phyloP scores from a whole-genome alignment of 805 yeast species.

The Wickerhamiella nectarea region DNA sequence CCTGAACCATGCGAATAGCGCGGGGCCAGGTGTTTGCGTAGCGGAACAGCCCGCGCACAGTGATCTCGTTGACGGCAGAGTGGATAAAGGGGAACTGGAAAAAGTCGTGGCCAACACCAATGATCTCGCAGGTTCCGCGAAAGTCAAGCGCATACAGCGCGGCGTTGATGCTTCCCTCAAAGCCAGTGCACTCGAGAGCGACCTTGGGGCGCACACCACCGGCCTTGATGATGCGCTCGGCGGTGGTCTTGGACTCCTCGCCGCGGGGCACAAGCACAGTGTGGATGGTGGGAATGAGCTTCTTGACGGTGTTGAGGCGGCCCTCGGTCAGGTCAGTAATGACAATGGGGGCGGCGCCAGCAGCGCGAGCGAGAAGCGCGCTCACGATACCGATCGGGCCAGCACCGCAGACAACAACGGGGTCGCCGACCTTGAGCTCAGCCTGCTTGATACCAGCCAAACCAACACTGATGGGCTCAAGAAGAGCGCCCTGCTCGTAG shows the following conservation, averaged over 20 bases:
- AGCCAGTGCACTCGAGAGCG: constrained; percentile 43
- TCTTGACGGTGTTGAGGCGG: constrained; percentile 36
- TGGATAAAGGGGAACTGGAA: constrained; percentile 44
- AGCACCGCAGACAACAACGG: constrained; percentile 39
- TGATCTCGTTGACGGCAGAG: constrained; percentile 38
- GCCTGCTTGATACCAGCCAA: constrained; percentile 39
- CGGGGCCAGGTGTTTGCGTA: constrained; percentile 46
- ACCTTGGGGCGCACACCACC: constrained; percentile 34
- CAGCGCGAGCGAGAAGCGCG: constrained; percentile 36
- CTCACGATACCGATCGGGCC: constrained; percentile 47
- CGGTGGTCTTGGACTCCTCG: constrained; percentile 27
- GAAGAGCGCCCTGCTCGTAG: constrained; percentile 40
- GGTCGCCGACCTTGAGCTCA: constrained; percentile 36
- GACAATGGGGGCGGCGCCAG: constrained; percentile 40
- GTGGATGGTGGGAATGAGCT: constrained; percentile 33
- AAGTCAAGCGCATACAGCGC: constrained; percentile 35
- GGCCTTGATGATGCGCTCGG: constrained; percentile 23
- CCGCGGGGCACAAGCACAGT: constrained; percentile 33
- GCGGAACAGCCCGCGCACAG: constrained; percentile 38
- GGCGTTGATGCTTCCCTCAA: constrained; percentile 35
- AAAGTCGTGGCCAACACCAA: constrained; percentile 39
- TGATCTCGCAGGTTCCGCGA: constrained; percentile 34
- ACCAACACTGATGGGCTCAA: constrained; percentile 43
- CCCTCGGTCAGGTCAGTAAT: constrained; percentile 36
- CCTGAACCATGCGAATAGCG: constrained; percentile 36